These are phyloP conservation scores for Trichomonascaceae sp. DNA, from an alignment of 1,139 yeast genomes.

Conservation along the genomic window DNA sequence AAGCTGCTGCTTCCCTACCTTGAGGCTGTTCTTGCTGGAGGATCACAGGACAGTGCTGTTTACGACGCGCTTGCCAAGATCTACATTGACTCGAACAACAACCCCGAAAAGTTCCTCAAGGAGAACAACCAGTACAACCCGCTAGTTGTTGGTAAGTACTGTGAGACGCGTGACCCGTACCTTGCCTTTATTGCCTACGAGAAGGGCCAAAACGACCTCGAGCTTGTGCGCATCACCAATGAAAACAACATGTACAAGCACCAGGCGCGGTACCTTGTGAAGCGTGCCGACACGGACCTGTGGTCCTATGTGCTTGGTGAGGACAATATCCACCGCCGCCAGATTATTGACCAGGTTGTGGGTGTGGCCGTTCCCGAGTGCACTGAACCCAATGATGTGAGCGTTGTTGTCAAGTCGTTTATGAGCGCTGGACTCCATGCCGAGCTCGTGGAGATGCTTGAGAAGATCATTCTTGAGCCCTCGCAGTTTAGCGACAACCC, in stretches of 20 bases:
- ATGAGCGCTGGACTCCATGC: slow-evolving; percentile 91
- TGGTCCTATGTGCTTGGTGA: slow-evolving; percentile 70
- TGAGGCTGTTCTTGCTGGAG: slow-evolving; percentile 79
- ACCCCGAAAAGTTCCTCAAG: slow-evolving; percentile 90
- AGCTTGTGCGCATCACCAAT: slow-evolving; percentile 80
- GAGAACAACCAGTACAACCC: slow-evolving; percentile 88
- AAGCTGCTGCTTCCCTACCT: slow-evolving; percentile 85
- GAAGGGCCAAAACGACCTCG: slow-evolving; percentile 85
- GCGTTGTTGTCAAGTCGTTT: slow-evolving; percentile 90
- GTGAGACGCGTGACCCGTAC: slow-evolving; percentile 98
- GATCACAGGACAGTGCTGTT: slow-evolving; percentile 82
- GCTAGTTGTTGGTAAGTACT: slow-evolving; percentile 88
- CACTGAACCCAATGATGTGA: slow-evolving; percentile 89
- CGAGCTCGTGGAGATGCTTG: slow-evolving; percentile 86
- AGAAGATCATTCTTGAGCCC: slow-evolving; percentile 91
- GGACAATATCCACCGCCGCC: slow-evolving; percentile 80
- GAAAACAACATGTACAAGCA: slow-evolving; percentile 97
- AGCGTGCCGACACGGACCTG: slow-evolving; percentile 67
- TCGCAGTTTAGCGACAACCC: slow-evolving; percentile 94
- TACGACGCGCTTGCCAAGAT: slow-evolving; percentile 94
- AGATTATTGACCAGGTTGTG: slow-evolving; percentile 82
- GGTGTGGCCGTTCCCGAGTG: slow-evolving; percentile 96
- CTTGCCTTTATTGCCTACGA: slow-evolving; percentile 95
- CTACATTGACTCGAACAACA: slow-evolving; percentile 92
- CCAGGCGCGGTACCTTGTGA: slow-evolving; percentile 88